Base-by-base conservation (phyloP, 1,139 yeast species). In the Trichomonascaceae sp. region DNA sequence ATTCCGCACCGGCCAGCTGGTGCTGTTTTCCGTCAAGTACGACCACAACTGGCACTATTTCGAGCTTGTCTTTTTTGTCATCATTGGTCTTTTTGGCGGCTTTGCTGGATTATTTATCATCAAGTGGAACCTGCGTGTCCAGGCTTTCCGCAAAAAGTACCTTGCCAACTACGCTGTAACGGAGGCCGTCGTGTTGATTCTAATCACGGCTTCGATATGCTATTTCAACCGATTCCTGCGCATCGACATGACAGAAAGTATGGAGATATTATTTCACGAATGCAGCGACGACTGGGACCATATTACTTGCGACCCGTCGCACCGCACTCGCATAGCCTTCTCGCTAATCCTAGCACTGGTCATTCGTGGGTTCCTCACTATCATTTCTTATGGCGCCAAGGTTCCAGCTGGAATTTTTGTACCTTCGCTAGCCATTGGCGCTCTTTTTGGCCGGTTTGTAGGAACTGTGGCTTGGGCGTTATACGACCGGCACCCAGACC, bases 381-480 rank as follows among this genome's bases (percentile, higher is more conserved):
- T 84, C 22, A 65, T 89, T 9, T 79, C 97, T 0, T 92, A 92
- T 52, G 96, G 96, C 2, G 74, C 85, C 43, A 82, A 78, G 51
- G 89, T 87, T 0, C 97, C 97, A 1, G 93, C 95, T 1, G 97
- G 96, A 14, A 85, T 87, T 8, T 87, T 87, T 59, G 95, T 87
- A 13, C 97, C 97, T 1, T 82, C 95, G 1, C 79, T 87, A 92
- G 95, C 96, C 0, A 81, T 89, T 2, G 97, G 97, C 4, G 95
- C 96, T 1, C 74, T 93, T 2, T 85, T 87, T 62, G 96, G 96
- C 3, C 67, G 97, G 38, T 76, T 92, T 0, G 52, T 84, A 13
- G 95, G 95, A 1, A 65, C 79, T 2, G 41, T 78, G 13, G 74
- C 80, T 13, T 80, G 87, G 46, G 48, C 62, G 22, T 43, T 78